These are phyloP conservation scores for Metschnikowia cerradonensis DNA, from an alignment of 805 yeast species.

Conservation along the genomic window DNA sequence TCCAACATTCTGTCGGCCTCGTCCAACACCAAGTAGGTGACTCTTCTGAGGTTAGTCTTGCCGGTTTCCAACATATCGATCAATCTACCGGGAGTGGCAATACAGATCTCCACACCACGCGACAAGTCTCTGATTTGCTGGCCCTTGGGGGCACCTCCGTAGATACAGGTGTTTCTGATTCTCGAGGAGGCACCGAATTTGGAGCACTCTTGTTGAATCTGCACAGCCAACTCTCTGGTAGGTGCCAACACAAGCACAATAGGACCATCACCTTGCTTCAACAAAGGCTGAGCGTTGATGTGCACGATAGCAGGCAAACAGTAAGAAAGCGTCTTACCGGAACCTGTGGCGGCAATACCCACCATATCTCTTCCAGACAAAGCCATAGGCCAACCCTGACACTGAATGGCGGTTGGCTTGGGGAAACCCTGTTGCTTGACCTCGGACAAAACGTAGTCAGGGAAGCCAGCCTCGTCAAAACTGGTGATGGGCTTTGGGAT, in stretches of 20 bases:
- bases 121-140: conserved; percentile 94
- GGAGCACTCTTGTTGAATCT: conserved; percentile 92
- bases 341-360: conserved; percentile 98
- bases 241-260: conserved; percentile 94
- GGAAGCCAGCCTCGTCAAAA: conserved; percentile 98
- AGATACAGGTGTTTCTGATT: conserved; percentile 94
- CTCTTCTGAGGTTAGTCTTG: conserved; percentile 92
- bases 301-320: conserved; percentile 96
- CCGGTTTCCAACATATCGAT: conserved; percentile 95
- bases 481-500: conserved; percentile 91
- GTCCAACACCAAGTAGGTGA: conserved; percentile 93
- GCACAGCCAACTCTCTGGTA: conserved; percentile 98
- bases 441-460: conserved; percentile 85
- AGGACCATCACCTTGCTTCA: conserved; percentile 95
- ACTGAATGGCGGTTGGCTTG: conserved; percentile 92
- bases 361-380: conserved; percentile 97
- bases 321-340: conserved; percentile 97
- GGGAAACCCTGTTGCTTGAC: conserved; percentile 91
- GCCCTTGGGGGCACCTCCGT: conserved; percentile 99
- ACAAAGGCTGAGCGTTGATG: conserved; percentile 95
- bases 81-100: conserved; percentile 99
- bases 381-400: conserved; percentile 99
- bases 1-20: conserved; percentile 99
- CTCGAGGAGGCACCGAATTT: conserved; percentile 90
- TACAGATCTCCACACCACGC: conserved; percentile 92